Percentiles rank a stretch among this genome's conserved stretches.
These are phyloP conservation scores for Fusarium sp. DNA, from an alignment of 2,329 filamentous ascomycete species.

Conservation along the genomic window DNA sequence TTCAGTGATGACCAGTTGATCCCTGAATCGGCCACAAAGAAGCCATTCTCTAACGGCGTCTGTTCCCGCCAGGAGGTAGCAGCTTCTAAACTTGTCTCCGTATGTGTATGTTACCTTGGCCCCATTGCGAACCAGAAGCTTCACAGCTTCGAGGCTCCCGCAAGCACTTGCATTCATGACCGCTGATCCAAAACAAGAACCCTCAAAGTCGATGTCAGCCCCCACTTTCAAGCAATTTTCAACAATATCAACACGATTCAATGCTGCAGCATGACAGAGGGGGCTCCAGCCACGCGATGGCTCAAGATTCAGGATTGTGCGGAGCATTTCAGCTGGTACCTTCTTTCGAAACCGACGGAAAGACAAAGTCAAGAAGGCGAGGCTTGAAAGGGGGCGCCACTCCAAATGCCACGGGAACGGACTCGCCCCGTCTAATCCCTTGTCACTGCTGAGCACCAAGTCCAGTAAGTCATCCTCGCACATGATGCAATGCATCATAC, in stretches of 20 bases:
- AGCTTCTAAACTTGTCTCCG: not conserved
- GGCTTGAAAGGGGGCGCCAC: not conserved
- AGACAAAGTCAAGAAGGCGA: not conserved
- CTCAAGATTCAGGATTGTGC: slow-evolving; percentile 5
- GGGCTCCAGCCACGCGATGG: slow-evolving; percentile 21
- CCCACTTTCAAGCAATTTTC: slow-evolving; percentile 9
- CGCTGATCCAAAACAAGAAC: slow-evolving; percentile 14
- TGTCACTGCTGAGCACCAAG: accelerated
- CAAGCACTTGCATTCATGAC: slow-evolving; percentile 12
- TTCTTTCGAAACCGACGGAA: not conserved
- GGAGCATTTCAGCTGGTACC: not conserved
- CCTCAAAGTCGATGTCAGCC: slow-evolving; percentile 4
- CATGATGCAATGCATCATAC: slow-evolving; percentile 5
- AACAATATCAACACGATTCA: not conserved
- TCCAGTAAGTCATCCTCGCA: not conserved
- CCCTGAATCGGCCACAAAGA: not conserved
- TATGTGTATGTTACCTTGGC: not conserved
- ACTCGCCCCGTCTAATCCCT: not conserved
- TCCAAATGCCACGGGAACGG: slow-evolving; percentile 18
- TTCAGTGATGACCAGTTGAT: not conserved
- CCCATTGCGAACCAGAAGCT: not conserved
- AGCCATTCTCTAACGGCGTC: not conserved
- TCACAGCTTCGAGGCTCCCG: slow-evolving; percentile 4
- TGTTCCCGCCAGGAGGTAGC: not conserved
- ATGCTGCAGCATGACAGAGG: slow-evolving; percentile 2